These are phyloP conservation scores for Astraeus odoratus DNA, from an alignment of 768 basidiomycete species.

Conservation along the genomic window DNA sequence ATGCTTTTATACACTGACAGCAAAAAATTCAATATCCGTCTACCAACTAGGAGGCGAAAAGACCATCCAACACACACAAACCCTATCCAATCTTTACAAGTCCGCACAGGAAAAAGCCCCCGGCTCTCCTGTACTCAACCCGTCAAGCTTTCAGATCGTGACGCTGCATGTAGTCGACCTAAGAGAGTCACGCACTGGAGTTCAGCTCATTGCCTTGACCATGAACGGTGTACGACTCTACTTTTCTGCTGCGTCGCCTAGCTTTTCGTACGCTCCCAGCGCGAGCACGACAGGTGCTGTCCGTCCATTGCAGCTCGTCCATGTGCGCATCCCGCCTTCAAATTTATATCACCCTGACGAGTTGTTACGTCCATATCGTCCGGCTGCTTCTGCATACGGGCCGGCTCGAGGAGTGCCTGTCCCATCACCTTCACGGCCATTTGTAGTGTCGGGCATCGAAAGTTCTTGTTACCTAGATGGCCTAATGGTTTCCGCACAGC, in stretches of 20 bases:
- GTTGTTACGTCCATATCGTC: constrained; percentile 44
- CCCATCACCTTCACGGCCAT: constrained; percentile 47
- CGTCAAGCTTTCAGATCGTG: constrained; percentile 63
- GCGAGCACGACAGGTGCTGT: constrained; percentile 20
- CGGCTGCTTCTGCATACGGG: constrained; percentile 41
- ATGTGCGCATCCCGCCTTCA: constrained; percentile 73
- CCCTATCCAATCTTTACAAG: constrained; percentile 68
- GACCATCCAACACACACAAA: constrained; percentile 63
- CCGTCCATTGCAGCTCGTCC: constrained; percentile 55
- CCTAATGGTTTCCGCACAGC: constrained; percentile 62
- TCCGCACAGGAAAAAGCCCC: constrained; percentile 76
- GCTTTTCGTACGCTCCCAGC: constrained; percentile 41
- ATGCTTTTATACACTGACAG: constrained; percentile 73
- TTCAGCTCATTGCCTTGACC: constrained; percentile 79
- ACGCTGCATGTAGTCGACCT: constrained; percentile 62
- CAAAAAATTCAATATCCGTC: constrained; percentile 56
- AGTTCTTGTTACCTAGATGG: constrained; percentile 62
- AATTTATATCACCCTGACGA: constrained; percentile 76
- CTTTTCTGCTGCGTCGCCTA: constrained; percentile 52
- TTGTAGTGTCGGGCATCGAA: constrained; percentile 52
- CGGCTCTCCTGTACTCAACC: constrained; percentile 63
- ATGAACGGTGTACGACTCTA: constrained; percentile 80
- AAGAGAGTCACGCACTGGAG: constrained; percentile 57
- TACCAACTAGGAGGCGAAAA: constrained; percentile 62
- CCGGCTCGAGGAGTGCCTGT: constrained; percentile 35